Conservation (phyloP, 1,284 basidiomycete species). For the Trametes sp. region DNA sequence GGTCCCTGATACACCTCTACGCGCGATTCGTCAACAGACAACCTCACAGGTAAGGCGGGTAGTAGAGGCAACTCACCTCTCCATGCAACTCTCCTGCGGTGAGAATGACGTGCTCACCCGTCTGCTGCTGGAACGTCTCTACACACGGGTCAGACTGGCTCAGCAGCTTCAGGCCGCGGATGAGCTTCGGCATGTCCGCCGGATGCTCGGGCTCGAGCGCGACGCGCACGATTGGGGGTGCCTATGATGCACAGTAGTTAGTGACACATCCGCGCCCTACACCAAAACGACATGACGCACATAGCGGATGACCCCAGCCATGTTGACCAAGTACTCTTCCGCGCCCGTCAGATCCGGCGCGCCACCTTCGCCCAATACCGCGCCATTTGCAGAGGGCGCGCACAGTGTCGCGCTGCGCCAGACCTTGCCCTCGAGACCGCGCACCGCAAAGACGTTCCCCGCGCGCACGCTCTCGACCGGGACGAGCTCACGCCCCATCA, state of each 20-base stretch:
- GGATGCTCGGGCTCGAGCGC: slow-evolving; percentile 91
- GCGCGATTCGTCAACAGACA: background rate
- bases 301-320: slow-evolving; percentile 79
- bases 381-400: slow-evolving; percentile 59
- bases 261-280: slow-evolving; percentile 13
- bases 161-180: slow-evolving; percentile 88
- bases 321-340: slow-evolving; percentile 76
- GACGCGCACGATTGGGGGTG: slow-evolving; percentile 93
- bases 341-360: slow-evolving; percentile 47
- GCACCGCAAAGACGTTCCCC: slow-evolving; percentile 95
- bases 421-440: slow-evolving; percentile 90
- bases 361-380: slow-evolving; percentile 47
- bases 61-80: slow-evolving; percentile 64
- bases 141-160: slow-evolving; percentile 98
- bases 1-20: slow-evolving; percentile 96
- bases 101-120: slow-evolving; percentile 97
- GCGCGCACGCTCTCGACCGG: slow-evolving; percentile 88
- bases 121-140: slow-evolving; percentile 96
- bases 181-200: slow-evolving; percentile 92
- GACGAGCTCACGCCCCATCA: slow-evolving; percentile 97
- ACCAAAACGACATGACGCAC: slow-evolving; percentile 52
- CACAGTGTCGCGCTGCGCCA: slow-evolving; percentile 93
- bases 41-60: background rate
- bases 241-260: slow-evolving; percentile 51
- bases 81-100: slow-evolving; percentile 97